Evolutionary conservation across 305 asterid genomes (phyloP).

Genomic region (Nicotiana rustica): DNA sequence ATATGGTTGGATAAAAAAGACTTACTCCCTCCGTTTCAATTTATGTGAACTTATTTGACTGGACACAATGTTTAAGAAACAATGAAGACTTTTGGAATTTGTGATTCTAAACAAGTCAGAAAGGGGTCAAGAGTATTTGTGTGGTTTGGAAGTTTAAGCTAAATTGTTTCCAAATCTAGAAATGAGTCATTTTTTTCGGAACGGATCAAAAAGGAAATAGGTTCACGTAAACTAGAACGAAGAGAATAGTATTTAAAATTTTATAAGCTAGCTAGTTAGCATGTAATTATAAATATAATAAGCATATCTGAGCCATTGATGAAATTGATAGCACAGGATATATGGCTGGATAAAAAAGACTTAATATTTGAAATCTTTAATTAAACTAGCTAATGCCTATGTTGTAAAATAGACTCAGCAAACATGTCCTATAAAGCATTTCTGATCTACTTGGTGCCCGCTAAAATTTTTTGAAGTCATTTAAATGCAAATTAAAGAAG

Average conservation of each 20-base stretch:
- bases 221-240: no score
- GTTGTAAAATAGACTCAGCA: not conserved
- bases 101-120: no score
- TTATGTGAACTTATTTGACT: no score
- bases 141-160: no score
- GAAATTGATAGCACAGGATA: not conserved
- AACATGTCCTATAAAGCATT: not conserved
- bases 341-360: not conserved
- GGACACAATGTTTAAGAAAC: no score
- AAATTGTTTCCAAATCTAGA: no score
- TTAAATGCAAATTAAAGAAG: slow-evolving; percentile 6
- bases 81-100: no score
- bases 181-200: no score
- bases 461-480: slow-evolving; percentile 41
- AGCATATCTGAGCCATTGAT: not conserved
- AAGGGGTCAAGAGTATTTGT: no score
- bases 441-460: slow-evolving; percentile 36
- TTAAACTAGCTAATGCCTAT: not conserved
- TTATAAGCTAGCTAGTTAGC: not conserved
- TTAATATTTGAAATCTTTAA: not conserved
- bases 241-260: not conserved
- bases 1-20: not conserved
- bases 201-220: no score
- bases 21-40: not conserved
- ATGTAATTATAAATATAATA: no score